Evolutionary conservation across 176 grass and related monocot genomes (phyloP).

Genomic region (Thalia dealbata): DNA sequence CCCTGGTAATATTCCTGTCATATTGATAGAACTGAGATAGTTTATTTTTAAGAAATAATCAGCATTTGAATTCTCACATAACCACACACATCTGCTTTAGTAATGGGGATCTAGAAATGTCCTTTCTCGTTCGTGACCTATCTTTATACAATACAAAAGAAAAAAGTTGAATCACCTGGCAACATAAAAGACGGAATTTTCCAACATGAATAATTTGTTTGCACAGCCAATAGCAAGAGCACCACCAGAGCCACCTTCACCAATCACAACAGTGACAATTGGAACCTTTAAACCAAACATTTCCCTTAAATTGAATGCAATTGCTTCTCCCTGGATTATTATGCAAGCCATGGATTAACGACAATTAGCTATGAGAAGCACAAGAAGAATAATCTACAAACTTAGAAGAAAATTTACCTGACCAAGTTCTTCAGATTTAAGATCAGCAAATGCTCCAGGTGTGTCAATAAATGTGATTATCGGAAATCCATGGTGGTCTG

Average conservation of each 20-base stretch:
- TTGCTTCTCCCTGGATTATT: conserved; percentile 39
- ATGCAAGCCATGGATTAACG: not conserved
- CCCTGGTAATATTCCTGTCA: not conserved
- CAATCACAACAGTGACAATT: conserved; percentile 37
- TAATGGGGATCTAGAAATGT: not conserved
- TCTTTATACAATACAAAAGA: not conserved
- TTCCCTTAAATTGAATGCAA: conserved; percentile 33
- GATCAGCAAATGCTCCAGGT: conserved; percentile 41
- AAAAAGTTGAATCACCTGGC: conserved; percentile 33
- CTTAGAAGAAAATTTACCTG: conserved; percentile 22
- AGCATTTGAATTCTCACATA: not conserved
- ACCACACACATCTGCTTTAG: not conserved
- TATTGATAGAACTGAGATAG: not conserved
- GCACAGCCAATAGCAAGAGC: conserved; percentile 43
- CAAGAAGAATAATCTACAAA: not conserved
- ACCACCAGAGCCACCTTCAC: conserved; percentile 44
- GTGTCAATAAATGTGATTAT: conserved; percentile 47
- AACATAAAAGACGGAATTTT: conserved; percentile 44
- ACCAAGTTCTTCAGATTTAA: conserved; percentile 47
- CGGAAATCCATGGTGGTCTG: conserved; percentile 33
- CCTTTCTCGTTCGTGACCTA: not conserved
- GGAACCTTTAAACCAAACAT: conserved; percentile 46
- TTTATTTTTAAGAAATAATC: not conserved
- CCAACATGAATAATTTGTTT: conserved; percentile 39
- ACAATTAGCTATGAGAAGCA: conserved; percentile 2